Evolutionary conservation across 1,284 basidiomycete species (phyloP).

Genomic region (Cryptococcus deneoformans): DNA sequence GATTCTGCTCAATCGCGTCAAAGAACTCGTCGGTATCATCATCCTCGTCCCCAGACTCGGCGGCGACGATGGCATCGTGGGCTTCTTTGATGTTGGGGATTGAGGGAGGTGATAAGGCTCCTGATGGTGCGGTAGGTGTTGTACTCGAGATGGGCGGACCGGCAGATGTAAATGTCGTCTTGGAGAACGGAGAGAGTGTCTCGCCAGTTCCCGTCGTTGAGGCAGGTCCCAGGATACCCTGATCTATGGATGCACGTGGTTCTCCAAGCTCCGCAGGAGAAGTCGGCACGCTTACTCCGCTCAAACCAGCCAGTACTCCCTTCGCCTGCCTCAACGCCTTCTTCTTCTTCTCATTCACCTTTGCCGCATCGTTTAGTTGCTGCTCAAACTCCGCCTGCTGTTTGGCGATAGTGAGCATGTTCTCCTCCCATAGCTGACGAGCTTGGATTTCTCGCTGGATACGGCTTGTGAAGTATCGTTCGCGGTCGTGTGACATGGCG

Average conservation of each 20-base stretch:
- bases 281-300: slow-evolving; percentile 22
- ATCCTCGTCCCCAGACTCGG: slow-evolving; percentile 57
- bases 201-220: neutral
- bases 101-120: neutral
- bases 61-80: slow-evolving; percentile 37
- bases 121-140: neutral
- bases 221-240: slow-evolving; percentile 16
- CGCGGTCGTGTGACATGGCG: slow-evolving; percentile 72
- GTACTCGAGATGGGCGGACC: neutral
- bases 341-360: slow-evolving; percentile 51
- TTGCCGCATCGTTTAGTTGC: slow-evolving; percentile 58
- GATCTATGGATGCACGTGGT: neutral
- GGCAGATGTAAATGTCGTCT: neutral
- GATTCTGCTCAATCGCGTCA: slow-evolving; percentile 86
- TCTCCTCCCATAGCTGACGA: slow-evolving; percentile 87
- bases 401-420: slow-evolving; percentile 75
- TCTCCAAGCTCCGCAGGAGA: neutral
- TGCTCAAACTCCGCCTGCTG: slow-evolving; percentile 84
- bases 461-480: slow-evolving; percentile 68
- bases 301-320: slow-evolving; percentile 58
- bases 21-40: slow-evolving; percentile 98
- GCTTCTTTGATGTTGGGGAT: slow-evolving; percentile 30
- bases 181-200: neutral
- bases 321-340: slow-evolving; percentile 63
- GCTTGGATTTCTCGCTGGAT: slow-evolving; percentile 69